phyloP scores from a whole-genome alignment of 2,329 filamentous ascomycete species.

The Fonsecaea multimorphosa region DNA sequence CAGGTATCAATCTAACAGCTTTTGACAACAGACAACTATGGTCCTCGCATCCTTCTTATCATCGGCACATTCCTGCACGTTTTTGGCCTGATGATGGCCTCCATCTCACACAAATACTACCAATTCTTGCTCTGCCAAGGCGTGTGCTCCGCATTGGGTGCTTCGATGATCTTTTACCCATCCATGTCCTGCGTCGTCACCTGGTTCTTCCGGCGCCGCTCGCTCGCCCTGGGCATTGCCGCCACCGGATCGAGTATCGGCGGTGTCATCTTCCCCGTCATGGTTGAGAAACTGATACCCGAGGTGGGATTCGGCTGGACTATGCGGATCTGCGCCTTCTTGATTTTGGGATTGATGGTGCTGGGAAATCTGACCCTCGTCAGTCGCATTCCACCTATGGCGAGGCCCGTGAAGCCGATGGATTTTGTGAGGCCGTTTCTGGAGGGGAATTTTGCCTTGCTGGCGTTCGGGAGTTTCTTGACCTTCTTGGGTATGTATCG shows the following conservation, averaged over 20 bases:
- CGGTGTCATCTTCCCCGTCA: conserved; percentile 67
- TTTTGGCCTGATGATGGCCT: conserved; percentile 66
- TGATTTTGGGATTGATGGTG: conserved; percentile 65
- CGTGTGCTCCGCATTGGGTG: conserved; percentile 59
- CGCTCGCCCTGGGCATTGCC: conserved; percentile 60
- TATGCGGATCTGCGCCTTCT: conserved; percentile 64
- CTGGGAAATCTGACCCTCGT: conserved; percentile 61
- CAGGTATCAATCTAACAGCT: background rate
- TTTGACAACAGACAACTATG: conserved; percentile 60
- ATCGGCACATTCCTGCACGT: conserved; percentile 61
- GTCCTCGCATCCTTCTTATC: conserved; percentile 62
- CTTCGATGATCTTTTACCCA: conserved; percentile 59
- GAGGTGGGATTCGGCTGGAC: conserved; percentile 63
- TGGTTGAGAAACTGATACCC: conserved; percentile 62
- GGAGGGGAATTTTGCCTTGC: conserved; percentile 39
- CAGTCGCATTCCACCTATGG: conserved; percentile 56
- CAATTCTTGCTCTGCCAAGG: conserved; percentile 63
- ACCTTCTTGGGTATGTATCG: conserved; percentile 54
- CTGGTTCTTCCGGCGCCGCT: conserved; percentile 53
- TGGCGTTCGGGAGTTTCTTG: conserved; percentile 40
- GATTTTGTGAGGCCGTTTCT: conserved; percentile 43
- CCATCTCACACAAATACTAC: conserved; percentile 60
- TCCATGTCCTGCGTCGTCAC: conserved; percentile 44
- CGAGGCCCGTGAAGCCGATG: conserved; percentile 41
- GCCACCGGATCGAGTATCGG: conserved; percentile 62